These are phyloP conservation scores for Penicillium sp. DNA, from an alignment of 2,329 filamentous ascomycete species.

Conservation along the genomic window DNA sequence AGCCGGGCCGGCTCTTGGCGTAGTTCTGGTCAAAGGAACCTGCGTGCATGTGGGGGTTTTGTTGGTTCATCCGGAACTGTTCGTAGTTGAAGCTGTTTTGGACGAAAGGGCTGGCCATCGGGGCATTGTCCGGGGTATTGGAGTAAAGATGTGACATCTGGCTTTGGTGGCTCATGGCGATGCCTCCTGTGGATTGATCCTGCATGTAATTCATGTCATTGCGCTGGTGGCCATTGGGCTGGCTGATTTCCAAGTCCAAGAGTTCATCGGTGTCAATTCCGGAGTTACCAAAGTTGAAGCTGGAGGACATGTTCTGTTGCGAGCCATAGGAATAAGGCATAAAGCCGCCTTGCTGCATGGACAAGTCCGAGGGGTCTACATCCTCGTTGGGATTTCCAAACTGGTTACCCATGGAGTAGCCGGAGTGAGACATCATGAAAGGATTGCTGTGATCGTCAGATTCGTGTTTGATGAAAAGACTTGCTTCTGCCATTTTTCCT, in stretches of 20 bases:
- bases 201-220: constrained; percentile 40
- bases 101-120: constrained; percentile 87
- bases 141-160: constrained; percentile 77
- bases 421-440: constrained; percentile 52
- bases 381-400: constrained; percentile 57
- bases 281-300: constrained; percentile 75
- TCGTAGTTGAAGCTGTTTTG: constrained; percentile 72
- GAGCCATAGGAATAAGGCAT: constrained; percentile 61
- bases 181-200: constrained; percentile 56
- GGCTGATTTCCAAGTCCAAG: constrained; percentile 60
- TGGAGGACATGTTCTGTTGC: constrained; percentile 65
- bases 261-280: constrained; percentile 87
- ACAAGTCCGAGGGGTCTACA: constrained; percentile 84
- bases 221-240: constrained; percentile 39
- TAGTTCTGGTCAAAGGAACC: constrained; percentile 58
- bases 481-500: constrained; percentile 54
- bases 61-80: constrained; percentile 68
- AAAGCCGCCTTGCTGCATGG: constrained; percentile 60
- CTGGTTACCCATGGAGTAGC: constrained; percentile 55
- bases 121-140: constrained; percentile 85
- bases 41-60: constrained; percentile 37
- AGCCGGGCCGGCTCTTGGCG: constrained; percentile 59
- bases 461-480: constrained; percentile 68
- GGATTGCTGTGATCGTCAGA: constrained; percentile 61
- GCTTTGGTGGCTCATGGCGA: constrained; percentile 64